phyloP scores from a whole-genome alignment of 2,329 filamentous ascomycete species.

The Cladophialophora psammophila region DNA sequence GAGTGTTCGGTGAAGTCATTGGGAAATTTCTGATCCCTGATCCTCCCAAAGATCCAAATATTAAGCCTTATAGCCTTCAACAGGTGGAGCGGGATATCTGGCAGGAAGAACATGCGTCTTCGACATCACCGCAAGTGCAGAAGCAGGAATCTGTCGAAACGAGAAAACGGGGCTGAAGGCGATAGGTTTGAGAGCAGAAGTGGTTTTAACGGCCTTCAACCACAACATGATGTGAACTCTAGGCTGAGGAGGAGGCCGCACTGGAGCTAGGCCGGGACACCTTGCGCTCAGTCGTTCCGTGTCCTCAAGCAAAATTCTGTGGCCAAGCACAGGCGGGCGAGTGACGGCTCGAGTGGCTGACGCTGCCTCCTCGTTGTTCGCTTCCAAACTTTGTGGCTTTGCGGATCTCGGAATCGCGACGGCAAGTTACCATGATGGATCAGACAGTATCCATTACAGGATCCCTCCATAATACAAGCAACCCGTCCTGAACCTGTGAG shows the following conservation, averaged over 20 bases:
- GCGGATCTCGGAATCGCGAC: background rate
- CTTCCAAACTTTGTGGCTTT: background rate
- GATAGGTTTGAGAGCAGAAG: background rate
- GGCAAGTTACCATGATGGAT: background rate
- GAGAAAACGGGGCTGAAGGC: conserved; percentile 5
- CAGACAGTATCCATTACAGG: background rate
- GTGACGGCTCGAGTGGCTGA: background rate
- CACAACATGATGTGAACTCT: background rate
- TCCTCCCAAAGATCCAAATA: conserved; percentile 38
- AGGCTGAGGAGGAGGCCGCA: background rate
- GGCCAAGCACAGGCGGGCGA: background rate
- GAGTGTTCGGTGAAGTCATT: conserved; percentile 39
- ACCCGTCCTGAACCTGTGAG: background rate
- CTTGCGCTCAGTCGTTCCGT: background rate
- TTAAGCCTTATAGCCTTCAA: conserved; percentile 34
- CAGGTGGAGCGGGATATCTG: conserved; percentile 40
- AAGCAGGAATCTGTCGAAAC: background rate
- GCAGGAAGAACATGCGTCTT: conserved; percentile 26
- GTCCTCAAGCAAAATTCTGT: background rate
- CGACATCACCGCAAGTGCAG: background rate
- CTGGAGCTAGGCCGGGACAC: background rate
- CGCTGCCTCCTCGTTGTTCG: background rate
- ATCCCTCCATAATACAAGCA: background rate
- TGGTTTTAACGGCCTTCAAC: background rate
- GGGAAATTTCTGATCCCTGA: conserved; percentile 42